These are phyloP conservation scores for Penicillium sp. DNA, from an alignment of 2,329 filamentous ascomycete species.

Conservation along the genomic window DNA sequence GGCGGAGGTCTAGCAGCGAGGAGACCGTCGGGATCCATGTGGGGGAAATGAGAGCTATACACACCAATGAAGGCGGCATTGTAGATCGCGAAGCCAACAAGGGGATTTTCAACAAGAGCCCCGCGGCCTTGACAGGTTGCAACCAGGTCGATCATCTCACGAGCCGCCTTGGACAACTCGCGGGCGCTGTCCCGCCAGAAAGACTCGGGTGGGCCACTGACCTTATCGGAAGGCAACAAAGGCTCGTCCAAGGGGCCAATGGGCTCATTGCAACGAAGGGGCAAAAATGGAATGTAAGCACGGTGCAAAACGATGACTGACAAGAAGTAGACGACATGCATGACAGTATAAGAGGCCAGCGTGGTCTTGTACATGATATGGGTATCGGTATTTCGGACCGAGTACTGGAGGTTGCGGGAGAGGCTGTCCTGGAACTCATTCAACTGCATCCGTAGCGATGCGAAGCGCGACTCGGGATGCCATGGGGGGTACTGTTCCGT, in stretches of 20 bases:
- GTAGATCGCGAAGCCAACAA: conserved; percentile 58
- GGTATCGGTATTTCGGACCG: conserved; percentile 53
- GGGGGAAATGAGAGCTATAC: conserved; percentile 56
- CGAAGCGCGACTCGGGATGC: conserved; percentile 53
- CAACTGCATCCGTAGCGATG: conserved; percentile 47
- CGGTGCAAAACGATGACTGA: conserved; percentile 58
- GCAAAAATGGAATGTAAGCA: conserved; percentile 57
- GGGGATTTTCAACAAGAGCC: conserved; percentile 55
- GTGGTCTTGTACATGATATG: conserved; percentile 55
- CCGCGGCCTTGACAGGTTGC: conserved; percentile 52
- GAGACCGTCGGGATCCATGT: conserved; percentile 55
- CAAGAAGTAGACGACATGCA: conserved; percentile 56
- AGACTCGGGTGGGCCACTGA: conserved; percentile 40
- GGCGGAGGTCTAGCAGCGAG: conserved; percentile 38
- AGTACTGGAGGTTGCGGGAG: conserved; percentile 54
- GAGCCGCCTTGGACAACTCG: conserved; percentile 54
- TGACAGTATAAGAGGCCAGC: conserved; percentile 54
- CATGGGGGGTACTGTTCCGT: conserved; percentile 54
- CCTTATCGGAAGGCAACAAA: conserved; percentile 45
- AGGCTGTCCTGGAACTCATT: conserved; percentile 53
- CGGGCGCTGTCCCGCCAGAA: conserved; percentile 56
- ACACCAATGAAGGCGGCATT: conserved; percentile 53
- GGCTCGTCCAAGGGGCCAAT: conserved; percentile 56
- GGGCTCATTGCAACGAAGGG: conserved; percentile 51
- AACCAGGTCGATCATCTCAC: conserved; percentile 55